Conservation (phyloP, 495 filamentous ascomycete species). For the Hyaloscypha finlandica region DNA sequence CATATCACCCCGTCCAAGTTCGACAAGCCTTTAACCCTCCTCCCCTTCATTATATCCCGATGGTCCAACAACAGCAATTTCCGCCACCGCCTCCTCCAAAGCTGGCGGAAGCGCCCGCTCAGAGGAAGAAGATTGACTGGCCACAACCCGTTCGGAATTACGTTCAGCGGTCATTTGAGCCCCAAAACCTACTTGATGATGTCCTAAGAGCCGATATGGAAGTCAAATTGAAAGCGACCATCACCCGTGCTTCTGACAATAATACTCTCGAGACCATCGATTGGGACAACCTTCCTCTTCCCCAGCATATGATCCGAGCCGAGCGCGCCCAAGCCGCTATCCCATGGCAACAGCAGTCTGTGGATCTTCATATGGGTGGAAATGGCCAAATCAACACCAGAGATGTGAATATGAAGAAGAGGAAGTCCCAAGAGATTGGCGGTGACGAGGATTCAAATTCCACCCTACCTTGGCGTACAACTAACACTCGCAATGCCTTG, state of each 20-base stretch:
- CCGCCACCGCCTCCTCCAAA: conserved; percentile 27
- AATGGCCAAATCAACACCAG: conserved; percentile 12
- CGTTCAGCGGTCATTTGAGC: conserved; percentile 80
- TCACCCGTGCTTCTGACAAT: conserved; percentile 73
- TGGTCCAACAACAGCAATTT: conserved; percentile 34
- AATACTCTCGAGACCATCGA: conserved; percentile 68
- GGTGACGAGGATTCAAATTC: conserved; percentile 42
- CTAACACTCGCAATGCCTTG: conserved; percentile 62
- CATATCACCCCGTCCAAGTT: conserved; percentile 52
- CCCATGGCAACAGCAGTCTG: conserved; percentile 35
- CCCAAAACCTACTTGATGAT: conserved; percentile 64
- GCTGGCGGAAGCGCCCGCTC: conserved; percentile 30
- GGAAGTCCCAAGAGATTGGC: conserved; percentile 71
- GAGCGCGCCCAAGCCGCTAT: conserved; percentile 58
- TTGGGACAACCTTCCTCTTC: conserved; percentile 83
- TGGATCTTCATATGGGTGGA: conserved; percentile 25
- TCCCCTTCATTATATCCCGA: conserved; percentile 47
- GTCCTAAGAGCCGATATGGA: conserved; percentile 74
- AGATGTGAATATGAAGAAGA: conserved; percentile 56
- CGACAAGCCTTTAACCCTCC: conserved; percentile 36
- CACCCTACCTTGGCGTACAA: conserved; percentile 72
- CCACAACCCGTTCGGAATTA: conserved; percentile 75
- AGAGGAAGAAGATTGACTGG: conserved; percentile 69
- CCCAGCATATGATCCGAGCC: conserved; percentile 79
- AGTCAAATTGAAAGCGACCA: conserved; percentile 79